A percentile compares a stretch with the other conserved stretches of the same genome.
These are phyloP conservation scores for Berkeleyomyces rouxiae DNA, from an alignment of 2,329 filamentous ascomycete genomes.

Conservation along the genomic window DNA sequence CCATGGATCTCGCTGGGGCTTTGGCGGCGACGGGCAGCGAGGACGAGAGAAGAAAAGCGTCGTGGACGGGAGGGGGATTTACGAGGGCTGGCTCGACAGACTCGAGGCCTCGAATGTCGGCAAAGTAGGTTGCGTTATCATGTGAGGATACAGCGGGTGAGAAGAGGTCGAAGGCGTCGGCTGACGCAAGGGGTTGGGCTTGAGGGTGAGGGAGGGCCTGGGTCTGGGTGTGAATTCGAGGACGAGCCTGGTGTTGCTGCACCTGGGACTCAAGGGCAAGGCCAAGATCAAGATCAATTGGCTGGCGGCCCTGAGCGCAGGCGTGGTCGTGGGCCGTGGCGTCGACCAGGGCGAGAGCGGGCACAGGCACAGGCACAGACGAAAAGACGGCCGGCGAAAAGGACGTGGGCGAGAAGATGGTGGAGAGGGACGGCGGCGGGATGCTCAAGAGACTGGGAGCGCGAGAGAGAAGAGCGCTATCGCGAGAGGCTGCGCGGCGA, in stretches of 20 bases:
- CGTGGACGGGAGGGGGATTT: neutral
- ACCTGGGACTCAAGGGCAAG: too few relatives aligned
- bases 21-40: neutral
- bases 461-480: neutral
- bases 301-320: too few relatives aligned
- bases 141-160: constrained; percentile 8
- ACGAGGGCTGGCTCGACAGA: neutral
- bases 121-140: constrained; percentile 6
- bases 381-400: neutral
- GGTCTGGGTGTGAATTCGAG: too few relatives aligned
- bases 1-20: neutral
- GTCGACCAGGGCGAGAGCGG: neutral
- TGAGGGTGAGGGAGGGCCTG: neutral
- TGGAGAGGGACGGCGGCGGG: neutral
- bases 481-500: neutral
- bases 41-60: neutral
- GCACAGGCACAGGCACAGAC: too few relatives aligned
- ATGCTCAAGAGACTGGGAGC: neutral
- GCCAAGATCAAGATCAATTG: neutral
- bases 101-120: constrained; percentile 6
- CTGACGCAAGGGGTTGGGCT: neutral
- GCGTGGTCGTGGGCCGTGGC: neutral
- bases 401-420: constrained; percentile 1
- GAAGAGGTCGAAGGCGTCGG: constrained; percentile 1
- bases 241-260: too few relatives aligned